phyloP scores from a whole-genome alignment of 805 yeast genomes.

The Saturnispora quitensis region DNA sequence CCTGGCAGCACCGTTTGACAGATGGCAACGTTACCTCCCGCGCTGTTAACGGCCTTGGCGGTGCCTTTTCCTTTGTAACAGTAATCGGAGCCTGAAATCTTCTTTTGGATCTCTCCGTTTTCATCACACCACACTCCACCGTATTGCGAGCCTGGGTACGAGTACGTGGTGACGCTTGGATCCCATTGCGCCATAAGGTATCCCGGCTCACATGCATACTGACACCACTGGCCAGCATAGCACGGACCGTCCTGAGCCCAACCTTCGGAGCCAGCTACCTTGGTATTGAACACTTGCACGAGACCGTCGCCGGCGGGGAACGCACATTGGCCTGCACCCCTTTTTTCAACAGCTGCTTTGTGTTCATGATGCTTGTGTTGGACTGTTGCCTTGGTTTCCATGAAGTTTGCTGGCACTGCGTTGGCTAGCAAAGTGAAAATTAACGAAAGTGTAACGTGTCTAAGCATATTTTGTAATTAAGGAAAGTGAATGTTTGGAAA shows the following conservation, averaged over 20 bases:
- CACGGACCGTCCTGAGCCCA: conserved; percentile 84
- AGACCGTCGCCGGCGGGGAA: conserved; percentile 64
- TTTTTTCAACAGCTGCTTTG: conserved; percentile 6
- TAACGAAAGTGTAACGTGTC: background rate
- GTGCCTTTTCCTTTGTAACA: conserved; percentile 77
- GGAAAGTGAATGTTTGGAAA: background rate
- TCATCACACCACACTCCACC: conserved; percentile 78
- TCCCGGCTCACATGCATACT: conserved; percentile 88
- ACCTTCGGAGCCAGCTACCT: conserved; percentile 53
- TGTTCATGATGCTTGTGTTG: conserved; percentile 10
- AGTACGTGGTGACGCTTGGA: conserved; percentile 57
- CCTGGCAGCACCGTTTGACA: conserved; percentile 94
- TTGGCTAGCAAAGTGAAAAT: background rate
- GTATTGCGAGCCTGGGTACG: conserved; percentile 68
- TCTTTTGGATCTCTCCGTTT: conserved; percentile 59
- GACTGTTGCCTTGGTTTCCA: background rate
- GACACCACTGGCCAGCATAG: conserved; percentile 73
- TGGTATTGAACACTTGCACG: conserved; percentile 49
- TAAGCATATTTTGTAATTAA: background rate
- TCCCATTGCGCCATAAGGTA: conserved; percentile 87
- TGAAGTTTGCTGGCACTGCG: background rate
- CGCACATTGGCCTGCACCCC: conserved; percentile 32
- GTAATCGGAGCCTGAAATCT: conserved; percentile 46
- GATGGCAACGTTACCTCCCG: conserved; percentile 58
- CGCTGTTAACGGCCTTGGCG: conserved; percentile 45